These are phyloP conservation scores for Paramecium sonneborni DNA, from an alignment of 73 alveolate species.

Conservation along the genomic window DNA sequence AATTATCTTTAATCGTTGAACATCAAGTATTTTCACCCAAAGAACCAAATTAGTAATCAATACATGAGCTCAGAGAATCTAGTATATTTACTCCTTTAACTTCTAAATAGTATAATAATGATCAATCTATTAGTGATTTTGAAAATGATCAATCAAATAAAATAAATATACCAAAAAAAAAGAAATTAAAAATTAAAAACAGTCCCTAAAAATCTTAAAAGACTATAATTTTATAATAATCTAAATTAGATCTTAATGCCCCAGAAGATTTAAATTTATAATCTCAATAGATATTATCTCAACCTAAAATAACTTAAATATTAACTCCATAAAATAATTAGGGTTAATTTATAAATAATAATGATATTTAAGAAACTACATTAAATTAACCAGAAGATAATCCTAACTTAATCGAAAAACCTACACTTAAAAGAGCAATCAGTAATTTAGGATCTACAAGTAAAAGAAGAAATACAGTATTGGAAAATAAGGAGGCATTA, in stretches of 20 bases:
- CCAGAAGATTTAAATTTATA: not conserved
- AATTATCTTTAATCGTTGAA: not conserved
- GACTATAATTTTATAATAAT: not conserved
- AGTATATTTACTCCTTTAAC: not conserved
- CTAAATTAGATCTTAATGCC: not conserved
- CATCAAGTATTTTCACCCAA: not conserved
- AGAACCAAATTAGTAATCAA: not conserved
- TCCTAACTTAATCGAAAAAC: not conserved
- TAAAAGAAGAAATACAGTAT: not conserved
- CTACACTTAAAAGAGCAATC: constrained; percentile 1
- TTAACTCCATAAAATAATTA: not conserved
- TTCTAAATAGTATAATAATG: not conserved
- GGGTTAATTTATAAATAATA: not conserved
- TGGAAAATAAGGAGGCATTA: not conserved
- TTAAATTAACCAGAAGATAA: not conserved
- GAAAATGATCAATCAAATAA: not conserved
- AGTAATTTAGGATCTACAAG: constrained; percentile 5
- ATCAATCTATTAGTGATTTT: not conserved
- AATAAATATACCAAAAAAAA: not conserved
- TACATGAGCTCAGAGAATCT: not conserved
- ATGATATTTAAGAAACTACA: not conserved
- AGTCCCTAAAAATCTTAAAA: not conserved
- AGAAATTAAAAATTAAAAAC: not conserved
- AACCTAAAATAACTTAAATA: not conserved
- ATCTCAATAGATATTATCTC: not conserved